These are phyloP conservation scores for Kondoa subrosea DNA, from an alignment of 768 basidiomycete species.

Conservation along the genomic window DNA sequence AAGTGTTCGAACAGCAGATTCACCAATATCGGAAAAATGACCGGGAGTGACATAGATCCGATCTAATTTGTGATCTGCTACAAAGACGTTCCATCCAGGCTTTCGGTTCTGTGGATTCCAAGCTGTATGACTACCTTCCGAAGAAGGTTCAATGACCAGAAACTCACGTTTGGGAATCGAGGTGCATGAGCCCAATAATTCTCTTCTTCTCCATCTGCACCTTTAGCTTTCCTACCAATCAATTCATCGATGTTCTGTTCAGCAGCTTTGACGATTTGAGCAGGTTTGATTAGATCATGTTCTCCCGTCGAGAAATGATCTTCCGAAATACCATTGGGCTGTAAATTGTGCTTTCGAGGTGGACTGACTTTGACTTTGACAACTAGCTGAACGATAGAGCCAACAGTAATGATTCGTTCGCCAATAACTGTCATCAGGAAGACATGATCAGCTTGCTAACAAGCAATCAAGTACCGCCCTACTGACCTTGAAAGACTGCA, in stretches of 20 bases:
- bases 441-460: not conserved
- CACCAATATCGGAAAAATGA: slow-evolving; percentile 36
- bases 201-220: slow-evolving; percentile 27
- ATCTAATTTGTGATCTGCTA: slow-evolving; percentile 29
- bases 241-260: slow-evolving; percentile 56
- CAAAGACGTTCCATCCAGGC: slow-evolving; percentile 61
- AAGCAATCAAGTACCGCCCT: not conserved
- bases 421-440: slow-evolving; percentile 45
- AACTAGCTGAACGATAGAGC: slow-evolving; percentile 68
- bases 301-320: slow-evolving; percentile 30
- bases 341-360: slow-evolving; percentile 33
- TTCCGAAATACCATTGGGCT: slow-evolving; percentile 27
- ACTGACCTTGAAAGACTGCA: slow-evolving; percentile 65
- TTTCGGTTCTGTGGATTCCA: slow-evolving; percentile 45
- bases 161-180: slow-evolving; percentile 52
- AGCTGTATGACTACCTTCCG: not conserved
- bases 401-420: slow-evolving; percentile 70
- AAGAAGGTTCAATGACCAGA: not conserved
- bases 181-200: slow-evolving; percentile 63
- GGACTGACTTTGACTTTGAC: slow-evolving; percentile 62
- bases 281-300: slow-evolving; percentile 29
- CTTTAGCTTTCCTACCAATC: slow-evolving; percentile 46
- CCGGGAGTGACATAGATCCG: slow-evolving; percentile 32
- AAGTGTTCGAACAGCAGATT: slow-evolving; percentile 57
- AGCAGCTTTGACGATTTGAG: slow-evolving; percentile 37